phyloP scores from a whole-genome alignment of 139 green algal genomes.

The Pedinophyceae sp. region DNA sequence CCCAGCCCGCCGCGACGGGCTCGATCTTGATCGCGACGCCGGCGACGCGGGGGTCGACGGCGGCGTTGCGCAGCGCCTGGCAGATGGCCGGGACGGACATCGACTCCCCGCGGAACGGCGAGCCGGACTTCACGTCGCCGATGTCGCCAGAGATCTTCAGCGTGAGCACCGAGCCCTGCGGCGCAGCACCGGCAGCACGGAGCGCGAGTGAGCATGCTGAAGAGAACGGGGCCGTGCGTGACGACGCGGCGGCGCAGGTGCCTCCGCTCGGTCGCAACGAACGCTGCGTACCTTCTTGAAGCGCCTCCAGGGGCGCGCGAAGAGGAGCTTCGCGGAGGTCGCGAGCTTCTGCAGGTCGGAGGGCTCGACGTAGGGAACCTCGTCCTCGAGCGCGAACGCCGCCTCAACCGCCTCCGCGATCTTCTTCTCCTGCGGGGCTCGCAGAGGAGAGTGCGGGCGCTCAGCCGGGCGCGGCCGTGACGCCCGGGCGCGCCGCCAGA shows the following conservation, averaged over 20 bases:
- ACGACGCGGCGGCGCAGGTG: slow-evolving; percentile 27
- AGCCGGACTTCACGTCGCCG: slow-evolving; percentile 20
- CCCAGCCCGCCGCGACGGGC: slow-evolving; percentile 43
- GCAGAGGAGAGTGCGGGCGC: no score
- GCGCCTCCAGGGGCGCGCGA: slow-evolving; percentile 70
- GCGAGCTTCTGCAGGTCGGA: no score
- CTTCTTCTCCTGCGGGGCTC: no score
- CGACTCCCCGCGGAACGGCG: slow-evolving; percentile 24
- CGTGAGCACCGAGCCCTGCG: neutral
- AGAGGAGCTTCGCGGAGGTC: slow-evolving; percentile 23
- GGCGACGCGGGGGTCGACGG: slow-evolving; percentile 60
- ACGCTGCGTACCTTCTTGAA: slow-evolving; percentile 48
- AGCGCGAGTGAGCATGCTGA: slow-evolving; percentile 2
- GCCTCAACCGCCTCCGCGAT: no score
- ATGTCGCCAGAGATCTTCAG: slow-evolving; percentile 20
- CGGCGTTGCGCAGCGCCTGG: slow-evolving; percentile 63
- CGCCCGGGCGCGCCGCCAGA: no score
- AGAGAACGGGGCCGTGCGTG: slow-evolving; percentile 8
- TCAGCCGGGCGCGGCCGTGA: no score
- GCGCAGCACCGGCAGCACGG: neutral
- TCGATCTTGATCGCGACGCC: slow-evolving; percentile 73
- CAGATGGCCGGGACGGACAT: slow-evolving; percentile 41
- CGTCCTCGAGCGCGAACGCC: no score
- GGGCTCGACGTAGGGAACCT: no score
- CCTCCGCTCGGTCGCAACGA: slow-evolving; percentile 24